Evolutionary conservation across 1,139 yeast genomes (phyloP).

Genomic region (Casaregolazyma lundiana): DNA sequence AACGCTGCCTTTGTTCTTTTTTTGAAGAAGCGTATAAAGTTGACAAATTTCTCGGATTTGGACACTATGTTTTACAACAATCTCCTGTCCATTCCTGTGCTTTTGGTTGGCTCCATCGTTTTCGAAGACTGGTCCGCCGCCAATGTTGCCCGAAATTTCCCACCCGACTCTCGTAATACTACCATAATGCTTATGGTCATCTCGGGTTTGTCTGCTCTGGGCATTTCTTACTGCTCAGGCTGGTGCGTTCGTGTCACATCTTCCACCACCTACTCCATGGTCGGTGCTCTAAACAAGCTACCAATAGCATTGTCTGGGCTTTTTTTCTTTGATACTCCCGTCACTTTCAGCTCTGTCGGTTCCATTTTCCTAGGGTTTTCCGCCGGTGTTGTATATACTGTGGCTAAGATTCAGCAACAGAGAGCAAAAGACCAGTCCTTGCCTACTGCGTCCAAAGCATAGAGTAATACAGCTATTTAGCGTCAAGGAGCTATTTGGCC

Average conservation of each 20-base stretch:
- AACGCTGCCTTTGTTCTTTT: conserved; percentile 89
- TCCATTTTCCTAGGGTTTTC: conserved; percentile 89
- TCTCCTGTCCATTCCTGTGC: conserved; percentile 83
- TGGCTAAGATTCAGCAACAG: conserved; percentile 78
- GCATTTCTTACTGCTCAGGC: conserved; percentile 96
- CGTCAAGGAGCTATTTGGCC: no score
- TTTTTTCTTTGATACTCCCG: conserved; percentile 89
- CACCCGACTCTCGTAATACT: conserved; percentile 59
- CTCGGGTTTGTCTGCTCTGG: conserved; percentile 91
- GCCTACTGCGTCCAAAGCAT: conserved; percentile 29
- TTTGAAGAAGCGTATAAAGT: conserved; percentile 96
- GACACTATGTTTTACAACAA: conserved; percentile 99
- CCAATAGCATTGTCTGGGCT: conserved; percentile 96
- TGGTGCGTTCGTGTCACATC: conserved; percentile 99
- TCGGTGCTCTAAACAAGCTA: conserved; percentile 95
- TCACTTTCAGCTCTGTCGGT: conserved; percentile 84
- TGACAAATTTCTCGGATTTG: conserved; percentile 93
- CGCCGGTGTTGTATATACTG: conserved; percentile 93
- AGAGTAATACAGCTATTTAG: conserved; percentile 2
- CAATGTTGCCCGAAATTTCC: conserved; percentile 75
- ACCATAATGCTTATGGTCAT: conserved; percentile 78
- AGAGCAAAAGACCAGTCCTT: conserved; percentile 38
- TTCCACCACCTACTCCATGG: conserved; percentile 97
- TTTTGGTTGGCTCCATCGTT: conserved; percentile 65
- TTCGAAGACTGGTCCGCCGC: conserved; percentile 90